These are phyloP conservation scores for Skeletonema grethae DNA, from an alignment of 108 stramenopile species.

Conservation along the genomic window DNA sequence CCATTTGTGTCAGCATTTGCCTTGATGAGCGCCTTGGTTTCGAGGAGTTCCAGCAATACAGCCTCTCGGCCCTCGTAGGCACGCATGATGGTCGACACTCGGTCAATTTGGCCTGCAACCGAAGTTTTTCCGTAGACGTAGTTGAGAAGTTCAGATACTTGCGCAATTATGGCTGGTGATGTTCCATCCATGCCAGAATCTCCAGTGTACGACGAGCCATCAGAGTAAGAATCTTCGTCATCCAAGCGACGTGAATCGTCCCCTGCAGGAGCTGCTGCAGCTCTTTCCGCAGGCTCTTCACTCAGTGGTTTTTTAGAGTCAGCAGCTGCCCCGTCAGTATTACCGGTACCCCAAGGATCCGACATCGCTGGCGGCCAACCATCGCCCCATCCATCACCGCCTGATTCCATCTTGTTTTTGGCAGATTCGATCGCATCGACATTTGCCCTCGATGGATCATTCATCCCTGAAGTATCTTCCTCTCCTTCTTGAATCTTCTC, in stretches of 20 bases:
- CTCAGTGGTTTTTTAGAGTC: not conserved
- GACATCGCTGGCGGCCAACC: slow-evolving; percentile 52
- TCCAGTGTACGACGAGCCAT: slow-evolving; percentile 59
- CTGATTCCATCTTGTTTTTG: slow-evolving; percentile 57
- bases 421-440: slow-evolving; percentile 62
- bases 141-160: slow-evolving; percentile 90
- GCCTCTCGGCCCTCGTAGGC: slow-evolving; percentile 91
- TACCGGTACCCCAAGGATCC: slow-evolving; percentile 43
- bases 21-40: slow-evolving; percentile 90
- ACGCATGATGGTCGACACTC: slow-evolving; percentile 90
- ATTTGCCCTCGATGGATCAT: slow-evolving; percentile 44
- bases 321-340: slow-evolving; percentile 34
- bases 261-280: slow-evolving; percentile 14
- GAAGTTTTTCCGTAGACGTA: slow-evolving; percentile 91
- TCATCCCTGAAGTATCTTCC: slow-evolving; percentile 29
- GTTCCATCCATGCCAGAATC: slow-evolving; percentile 77
- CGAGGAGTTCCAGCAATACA: slow-evolving; percentile 83
- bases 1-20: slow-evolving; percentile 83
- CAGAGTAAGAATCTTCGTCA: slow-evolving; percentile 57
- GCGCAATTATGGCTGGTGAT: slow-evolving; percentile 88
- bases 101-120: slow-evolving; percentile 89
- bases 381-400: slow-evolving; percentile 18
- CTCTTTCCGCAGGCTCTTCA: slow-evolving; percentile 11
- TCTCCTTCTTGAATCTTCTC: slow-evolving; percentile 51
- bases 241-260: slow-evolving; percentile 22